Conservation (phyloP, 1,284 basidiomycete species). For the Austropuccinia psidii region DNA sequence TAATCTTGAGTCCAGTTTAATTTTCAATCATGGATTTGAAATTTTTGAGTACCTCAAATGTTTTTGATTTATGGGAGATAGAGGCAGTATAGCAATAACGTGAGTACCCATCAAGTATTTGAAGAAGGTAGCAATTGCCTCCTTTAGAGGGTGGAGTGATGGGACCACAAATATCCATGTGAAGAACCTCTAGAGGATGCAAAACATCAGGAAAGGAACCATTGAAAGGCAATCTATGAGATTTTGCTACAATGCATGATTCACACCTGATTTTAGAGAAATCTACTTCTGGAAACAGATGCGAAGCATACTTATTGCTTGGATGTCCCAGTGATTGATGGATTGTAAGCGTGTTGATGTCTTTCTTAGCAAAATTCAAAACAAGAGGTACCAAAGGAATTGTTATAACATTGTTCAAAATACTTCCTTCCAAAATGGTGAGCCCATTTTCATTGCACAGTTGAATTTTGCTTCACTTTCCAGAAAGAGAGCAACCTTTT, state of each 20-base stretch:
- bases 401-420: too few relatives aligned
- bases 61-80: background rate
- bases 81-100: background rate
- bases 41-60: too few relatives aligned
- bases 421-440: too few relatives aligned
- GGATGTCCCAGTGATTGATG: background rate
- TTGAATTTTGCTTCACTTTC: too few relatives aligned
- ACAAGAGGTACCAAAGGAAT: too few relatives aligned
- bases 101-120: background rate
- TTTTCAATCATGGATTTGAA: too few relatives aligned
- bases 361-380: too few relatives aligned
- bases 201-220: background rate
- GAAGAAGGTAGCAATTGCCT: background rate
- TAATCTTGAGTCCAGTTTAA: too few relatives aligned
- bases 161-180: background rate
- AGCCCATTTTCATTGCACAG: too few relatives aligned
- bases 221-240: background rate
- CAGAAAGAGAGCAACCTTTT: too few relatives aligned
- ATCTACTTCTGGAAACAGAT: background rate
- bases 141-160: background rate
- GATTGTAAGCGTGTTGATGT: too few relatives aligned
- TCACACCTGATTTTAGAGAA: background rate
- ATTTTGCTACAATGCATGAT: background rate
- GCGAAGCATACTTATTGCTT: background rate
- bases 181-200: background rate